Conservation (phyloP, 345 rosid species). For the Melaleuca quinquenervia region DNA sequence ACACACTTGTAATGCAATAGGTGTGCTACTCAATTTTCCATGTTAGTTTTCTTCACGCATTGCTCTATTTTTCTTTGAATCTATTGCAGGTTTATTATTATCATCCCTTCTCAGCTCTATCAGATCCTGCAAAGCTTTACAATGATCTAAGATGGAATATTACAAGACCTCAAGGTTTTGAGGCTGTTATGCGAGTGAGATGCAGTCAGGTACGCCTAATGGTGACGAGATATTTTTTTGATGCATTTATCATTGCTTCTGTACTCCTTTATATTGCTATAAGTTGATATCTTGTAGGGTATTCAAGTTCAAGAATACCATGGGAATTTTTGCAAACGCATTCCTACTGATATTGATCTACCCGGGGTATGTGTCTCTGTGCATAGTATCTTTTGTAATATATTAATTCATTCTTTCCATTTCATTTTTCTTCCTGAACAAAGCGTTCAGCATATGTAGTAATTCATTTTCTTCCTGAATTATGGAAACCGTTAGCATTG, state of each 20-base stretch:
- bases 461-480: background rate
- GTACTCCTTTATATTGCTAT: background rate
- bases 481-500: background rate
- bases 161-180: slow-evolving; percentile 96
- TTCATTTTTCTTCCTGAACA: background rate
- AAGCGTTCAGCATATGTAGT: too few species aligned
- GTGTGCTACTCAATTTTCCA: background rate
- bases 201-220: slow-evolving; percentile 66
- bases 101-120: slow-evolving; percentile 82
- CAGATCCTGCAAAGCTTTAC: slow-evolving; percentile 91
- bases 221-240: background rate
- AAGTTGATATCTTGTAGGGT: slow-evolving; percentile 41
- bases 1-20: background rate
- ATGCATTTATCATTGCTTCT: background rate
- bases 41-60: background rate
- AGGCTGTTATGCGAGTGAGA: slow-evolving; percentile 97
- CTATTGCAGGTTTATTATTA: slow-evolving; percentile 75
- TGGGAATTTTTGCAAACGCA: slow-evolving; percentile 94
- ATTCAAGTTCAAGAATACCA: slow-evolving; percentile 92
- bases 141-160: slow-evolving; percentile 98
- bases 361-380: slow-evolving; percentile 49
- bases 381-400: background rate
- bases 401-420: background rate
- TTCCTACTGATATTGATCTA: slow-evolving; percentile 91
- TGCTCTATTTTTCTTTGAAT: background rate